Conservation (phyloP, 2,329 filamentous ascomycete genomes). For the Plenodomus tracheiphilus region DNA sequence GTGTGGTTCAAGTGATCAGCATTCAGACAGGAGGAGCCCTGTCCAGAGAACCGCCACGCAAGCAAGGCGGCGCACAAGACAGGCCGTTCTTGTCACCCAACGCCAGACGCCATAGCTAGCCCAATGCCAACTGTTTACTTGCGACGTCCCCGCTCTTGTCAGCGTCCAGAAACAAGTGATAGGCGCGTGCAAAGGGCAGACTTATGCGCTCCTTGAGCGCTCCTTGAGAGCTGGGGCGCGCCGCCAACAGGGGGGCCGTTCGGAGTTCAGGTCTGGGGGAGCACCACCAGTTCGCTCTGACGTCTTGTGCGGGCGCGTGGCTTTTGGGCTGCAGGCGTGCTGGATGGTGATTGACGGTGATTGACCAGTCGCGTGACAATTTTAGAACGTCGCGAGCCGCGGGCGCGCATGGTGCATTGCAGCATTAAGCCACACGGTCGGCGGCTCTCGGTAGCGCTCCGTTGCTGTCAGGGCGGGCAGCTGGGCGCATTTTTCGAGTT, state of each 20-base stretch:
- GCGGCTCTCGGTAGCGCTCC: conserved; percentile 4
- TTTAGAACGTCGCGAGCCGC: conserved; percentile 13
- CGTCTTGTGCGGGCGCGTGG: conserved; percentile 8
- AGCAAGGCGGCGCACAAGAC: conserved; percentile 20
- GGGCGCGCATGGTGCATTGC: conserved; percentile 18
- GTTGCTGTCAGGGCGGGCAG: not conserved
- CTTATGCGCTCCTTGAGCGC: not conserved
- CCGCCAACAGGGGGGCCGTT: too few relatives aligned
- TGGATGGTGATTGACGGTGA: too few relatives aligned
- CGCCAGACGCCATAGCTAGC: conserved; percentile 3
- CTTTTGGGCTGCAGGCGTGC: conserved; percentile 4
- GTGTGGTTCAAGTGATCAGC: conserved; percentile 32
- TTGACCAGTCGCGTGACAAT: conserved; percentile 34
- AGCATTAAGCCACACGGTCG: too few relatives aligned
- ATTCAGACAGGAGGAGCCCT: conserved; percentile 26
- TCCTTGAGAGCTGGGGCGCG: too few relatives aligned
- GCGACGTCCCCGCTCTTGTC: conserved; percentile 27
- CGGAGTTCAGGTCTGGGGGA: not conserved
- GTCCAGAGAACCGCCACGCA: conserved; percentile 19
- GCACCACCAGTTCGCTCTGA: conserved; percentile 10
- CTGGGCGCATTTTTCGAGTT: not conserved
- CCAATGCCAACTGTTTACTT: conserved; percentile 18
- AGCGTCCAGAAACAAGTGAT: conserved; percentile 1
- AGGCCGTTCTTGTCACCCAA: conserved; percentile 13
- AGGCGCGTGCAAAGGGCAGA: not conserved